Conservation (phyloP, 2,329 filamentous ascomycete species). For the Saccharata proteae region DNA sequence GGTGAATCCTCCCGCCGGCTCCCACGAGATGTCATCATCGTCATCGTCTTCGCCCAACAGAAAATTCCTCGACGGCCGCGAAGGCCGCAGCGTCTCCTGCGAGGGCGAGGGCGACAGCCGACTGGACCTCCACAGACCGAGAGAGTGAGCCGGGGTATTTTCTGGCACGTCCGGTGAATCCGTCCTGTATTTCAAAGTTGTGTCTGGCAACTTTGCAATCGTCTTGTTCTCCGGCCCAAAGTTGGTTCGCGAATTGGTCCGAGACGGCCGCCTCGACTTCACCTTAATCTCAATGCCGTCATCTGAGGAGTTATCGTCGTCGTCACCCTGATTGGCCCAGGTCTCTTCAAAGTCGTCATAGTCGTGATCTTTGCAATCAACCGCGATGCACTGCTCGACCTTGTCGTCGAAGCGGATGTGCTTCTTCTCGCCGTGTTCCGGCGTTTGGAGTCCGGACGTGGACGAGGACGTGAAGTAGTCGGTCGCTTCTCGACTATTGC, state of each 20-base stretch:
- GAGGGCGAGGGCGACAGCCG: conserved; percentile 61
- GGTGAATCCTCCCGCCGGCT: conserved; percentile 26
- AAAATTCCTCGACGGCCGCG: conserved; percentile 53
- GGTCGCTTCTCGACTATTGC: conserved; percentile 49
- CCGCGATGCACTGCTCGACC: conserved; percentile 89
- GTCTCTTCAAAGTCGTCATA: conserved; percentile 43
- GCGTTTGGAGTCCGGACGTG: conserved; percentile 59
- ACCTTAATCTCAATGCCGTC: conserved; percentile 78
- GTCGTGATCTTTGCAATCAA: conserved; percentile 73
- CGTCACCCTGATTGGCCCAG: conserved; percentile 33
- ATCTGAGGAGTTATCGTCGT: conserved; percentile 50
- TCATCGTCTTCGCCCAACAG: conserved; percentile 49
- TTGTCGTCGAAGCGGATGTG: conserved; percentile 97
- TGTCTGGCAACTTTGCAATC: conserved; percentile 78
- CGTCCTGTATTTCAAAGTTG: conserved; percentile 71
- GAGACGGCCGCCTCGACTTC: conserved; percentile 39
- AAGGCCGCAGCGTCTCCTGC: conserved; percentile 67
- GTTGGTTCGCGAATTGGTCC: conserved; percentile 41
- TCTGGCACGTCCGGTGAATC: conserved; percentile 59
- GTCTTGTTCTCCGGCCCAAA: conserved; percentile 61
- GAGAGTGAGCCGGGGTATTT: conserved; percentile 31
- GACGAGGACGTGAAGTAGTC: conserved; percentile 54
- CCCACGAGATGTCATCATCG: conserved; percentile 34
- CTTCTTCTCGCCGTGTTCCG: conserved; percentile 51
- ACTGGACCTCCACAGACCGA: conserved; percentile 33